phyloP scores from a whole-genome alignment of 768 basidiomycete species.

The Chalciporus piperatus region DNA sequence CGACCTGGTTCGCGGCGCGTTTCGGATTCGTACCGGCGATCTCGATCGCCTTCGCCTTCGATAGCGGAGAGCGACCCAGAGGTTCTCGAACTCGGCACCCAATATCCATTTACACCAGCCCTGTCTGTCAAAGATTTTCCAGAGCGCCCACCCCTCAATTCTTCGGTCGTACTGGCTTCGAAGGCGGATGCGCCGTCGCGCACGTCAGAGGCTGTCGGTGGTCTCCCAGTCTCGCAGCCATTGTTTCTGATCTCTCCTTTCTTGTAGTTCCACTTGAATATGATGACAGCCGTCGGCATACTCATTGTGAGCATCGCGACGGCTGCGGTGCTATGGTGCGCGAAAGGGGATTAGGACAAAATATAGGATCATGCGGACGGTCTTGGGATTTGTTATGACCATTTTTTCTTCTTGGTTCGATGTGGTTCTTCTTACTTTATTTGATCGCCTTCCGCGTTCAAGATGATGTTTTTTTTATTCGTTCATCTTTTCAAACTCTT shows the following conservation, averaged over 20 bases:
- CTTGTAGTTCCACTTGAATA: constrained; percentile 28
- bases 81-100: constrained; percentile 18
- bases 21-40: constrained; percentile 23
- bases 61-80: constrained; percentile 31
- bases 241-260: constrained; percentile 18
- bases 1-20: constrained; percentile 20
- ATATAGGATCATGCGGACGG: constrained; percentile 17
- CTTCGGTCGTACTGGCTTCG: constrained; percentile 12
- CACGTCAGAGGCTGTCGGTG: constrained; percentile 29
- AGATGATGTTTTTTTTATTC: too few species aligned
- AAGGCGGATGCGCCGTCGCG: constrained; percentile 18
- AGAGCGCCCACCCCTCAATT: constrained; percentile 17
- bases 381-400: constrained; percentile 17
- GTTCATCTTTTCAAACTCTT: too few species aligned
- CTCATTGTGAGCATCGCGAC: constrained; percentile 66
- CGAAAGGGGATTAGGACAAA: constrained; percentile 46
- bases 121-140: constrained; percentile 31
- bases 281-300: constrained; percentile 59
- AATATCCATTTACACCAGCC: constrained; percentile 31
- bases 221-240: constrained; percentile 15
- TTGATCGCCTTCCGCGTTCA: too few species aligned
- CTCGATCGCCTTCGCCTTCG: constrained; percentile 31
- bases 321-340: constrained; percentile 71
- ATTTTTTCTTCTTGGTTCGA: constrained; percentile 2
- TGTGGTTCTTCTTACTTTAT: constrained; percentile 28